Evolutionary conservation across 306 rosid genomes (phyloP).

Genomic region (Glycine soja): DNA sequence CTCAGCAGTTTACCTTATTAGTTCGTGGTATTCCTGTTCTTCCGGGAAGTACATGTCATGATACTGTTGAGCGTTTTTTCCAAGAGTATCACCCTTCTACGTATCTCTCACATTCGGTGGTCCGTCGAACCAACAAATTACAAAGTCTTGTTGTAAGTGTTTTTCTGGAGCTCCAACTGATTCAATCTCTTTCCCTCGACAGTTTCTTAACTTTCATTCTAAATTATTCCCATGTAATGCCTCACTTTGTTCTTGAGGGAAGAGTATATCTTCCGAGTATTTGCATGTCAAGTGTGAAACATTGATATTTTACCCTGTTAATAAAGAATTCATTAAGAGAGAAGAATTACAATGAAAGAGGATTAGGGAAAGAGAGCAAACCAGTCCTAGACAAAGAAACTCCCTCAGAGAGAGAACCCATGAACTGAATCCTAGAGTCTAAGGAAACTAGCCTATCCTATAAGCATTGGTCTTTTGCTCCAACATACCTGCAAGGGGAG

Average conservation of each 20-base stretch:
- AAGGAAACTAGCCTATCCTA: not conserved
- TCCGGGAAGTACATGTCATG: constrained; percentile 68
- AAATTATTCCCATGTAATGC: constrained; percentile 19
- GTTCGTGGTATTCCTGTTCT: constrained; percentile 77
- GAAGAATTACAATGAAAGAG: not conserved
- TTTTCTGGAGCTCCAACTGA: constrained; percentile 36
- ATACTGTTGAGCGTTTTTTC: constrained; percentile 73
- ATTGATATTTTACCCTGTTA: not conserved
- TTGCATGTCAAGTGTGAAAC: constrained; percentile 6
- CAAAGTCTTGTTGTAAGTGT: constrained; percentile 72
- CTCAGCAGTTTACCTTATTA: constrained; percentile 67
- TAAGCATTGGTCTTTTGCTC: not conserved
- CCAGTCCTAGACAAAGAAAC: not conserved
- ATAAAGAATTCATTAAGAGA: constrained; percentile 20
- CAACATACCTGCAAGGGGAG: not conserved
- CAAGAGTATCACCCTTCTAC: constrained; percentile 77
- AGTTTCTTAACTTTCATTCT: constrained; percentile 23
- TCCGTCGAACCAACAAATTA: constrained; percentile 65
- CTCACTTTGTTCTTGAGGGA: not conserved
- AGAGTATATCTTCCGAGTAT: constrained; percentile 22
- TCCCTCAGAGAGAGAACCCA: not conserved
- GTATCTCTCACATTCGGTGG: constrained; percentile 74
- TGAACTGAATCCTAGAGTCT: not conserved
- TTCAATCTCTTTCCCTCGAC: not conserved
- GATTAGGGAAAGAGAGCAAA: not conserved